Evolutionary conservation across 164 flowering plant genomes (phyloP), one percentile per base, ranked within the genome.

Genomic region (Kingdonia uniflora): DNA sequence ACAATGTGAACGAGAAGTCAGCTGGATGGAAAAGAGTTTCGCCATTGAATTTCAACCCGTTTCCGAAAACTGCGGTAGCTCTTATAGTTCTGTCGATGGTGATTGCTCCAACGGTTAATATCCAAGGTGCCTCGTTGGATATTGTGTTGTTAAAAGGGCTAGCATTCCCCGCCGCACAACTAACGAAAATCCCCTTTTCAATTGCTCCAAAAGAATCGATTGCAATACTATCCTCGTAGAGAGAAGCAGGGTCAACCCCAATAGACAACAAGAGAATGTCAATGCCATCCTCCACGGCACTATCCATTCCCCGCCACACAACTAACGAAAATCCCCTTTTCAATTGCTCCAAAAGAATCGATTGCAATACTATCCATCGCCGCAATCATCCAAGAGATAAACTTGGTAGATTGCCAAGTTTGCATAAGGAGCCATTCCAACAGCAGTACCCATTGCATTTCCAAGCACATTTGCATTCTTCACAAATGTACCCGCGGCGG

Each of bases 31-130:
- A 74, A 3, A 70, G 10, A 15, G 82, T 68, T 57, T 79, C 79
- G 3, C 84, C 82, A 15, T 54, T 41, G 26, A 56, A 61, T 42
- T 63, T 55, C 22, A 64, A 55, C 2, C 66, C 61, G 48, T 80
- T 69, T 52, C 79, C 83, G 7, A 80, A 75, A 22, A 45, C 51
- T 0, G 58, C 67, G 4, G 53, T 63, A 0, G 77, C 65, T 19
- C n/a, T 54, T 11, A 77, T 42, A 1, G 2, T 54, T 46, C 85
- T 62, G 42, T 82, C 83, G 1, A 58, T 61, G 14, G 75, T 77
- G 67, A 80, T 74, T 2, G 83, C 83, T 0, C 82, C 88, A 14
- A 82, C 85, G 0, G 83, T 80, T 35, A 80, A 73, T 49, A 78
- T 65, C 85, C 85, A 82, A 1, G 85, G 85, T 10, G 79, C 82